phyloP scores from a whole-genome alignment of 495 filamentous ascomycete genomes.

The Annulohypoxylon stygium region DNA sequence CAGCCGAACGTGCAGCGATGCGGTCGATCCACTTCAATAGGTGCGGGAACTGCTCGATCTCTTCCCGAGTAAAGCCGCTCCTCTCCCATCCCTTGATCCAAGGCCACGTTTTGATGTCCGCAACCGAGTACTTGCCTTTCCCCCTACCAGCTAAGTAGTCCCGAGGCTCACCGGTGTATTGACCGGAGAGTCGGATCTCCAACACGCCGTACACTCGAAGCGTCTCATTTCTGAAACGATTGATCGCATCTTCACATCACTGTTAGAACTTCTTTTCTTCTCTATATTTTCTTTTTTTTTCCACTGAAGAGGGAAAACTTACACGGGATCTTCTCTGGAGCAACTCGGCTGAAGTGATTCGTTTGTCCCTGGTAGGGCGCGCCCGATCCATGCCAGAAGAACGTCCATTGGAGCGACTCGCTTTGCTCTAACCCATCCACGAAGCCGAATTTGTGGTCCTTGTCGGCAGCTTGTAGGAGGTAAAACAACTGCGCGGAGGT shows the following conservation, averaged over 20 bases:
- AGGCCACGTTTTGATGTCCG: conserved; percentile 69
- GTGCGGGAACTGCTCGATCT: conserved; percentile 66
- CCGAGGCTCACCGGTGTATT: conserved; percentile 58
- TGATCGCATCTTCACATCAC: conserved; percentile 60
- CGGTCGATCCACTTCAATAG: conserved; percentile 67
- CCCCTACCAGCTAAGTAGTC: conserved; percentile 68
- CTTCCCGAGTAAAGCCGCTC: conserved; percentile 60
- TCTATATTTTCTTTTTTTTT: background rate
- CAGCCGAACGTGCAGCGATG: conserved; percentile 64
- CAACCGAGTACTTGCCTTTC: conserved; percentile 66
- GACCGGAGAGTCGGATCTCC: conserved; percentile 64
- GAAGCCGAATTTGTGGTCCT: conserved; percentile 61
- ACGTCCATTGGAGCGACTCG: conserved; percentile 60
- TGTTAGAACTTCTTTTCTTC: background rate
- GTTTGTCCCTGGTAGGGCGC: conserved; percentile 52
- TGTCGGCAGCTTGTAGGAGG: conserved; percentile 63
- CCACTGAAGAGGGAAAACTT: conserved; percentile 30
- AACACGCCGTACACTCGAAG: conserved; percentile 66
- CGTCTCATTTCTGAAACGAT: conserved; percentile 66
- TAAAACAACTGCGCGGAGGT: conserved; percentile 67
- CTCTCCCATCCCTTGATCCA: conserved; percentile 64
- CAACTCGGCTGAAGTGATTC: conserved; percentile 54
- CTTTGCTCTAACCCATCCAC: conserved; percentile 59
- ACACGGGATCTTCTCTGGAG: conserved; percentile 63
- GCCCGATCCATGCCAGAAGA: conserved; percentile 56